phyloP scores from a whole-genome alignment of 1,284 basidiomycete species.

The Heterobasidion annosum region DNA sequence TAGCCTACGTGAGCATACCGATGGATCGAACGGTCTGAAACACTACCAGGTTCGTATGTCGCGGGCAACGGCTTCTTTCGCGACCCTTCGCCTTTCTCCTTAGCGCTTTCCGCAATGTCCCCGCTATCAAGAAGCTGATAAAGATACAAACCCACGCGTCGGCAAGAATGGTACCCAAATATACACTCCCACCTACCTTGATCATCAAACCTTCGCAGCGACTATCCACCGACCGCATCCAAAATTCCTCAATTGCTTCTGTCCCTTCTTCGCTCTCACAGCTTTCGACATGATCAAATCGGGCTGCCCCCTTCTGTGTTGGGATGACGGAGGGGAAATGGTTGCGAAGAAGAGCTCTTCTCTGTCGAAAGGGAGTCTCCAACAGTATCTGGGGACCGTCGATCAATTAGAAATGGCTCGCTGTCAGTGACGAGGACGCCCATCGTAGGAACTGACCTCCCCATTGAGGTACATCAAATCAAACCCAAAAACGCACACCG shows the following conservation, averaged over 20 bases:
- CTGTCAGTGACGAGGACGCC: background rate
- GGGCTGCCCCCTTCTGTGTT: constrained; percentile 42
- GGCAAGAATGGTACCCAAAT: background rate
- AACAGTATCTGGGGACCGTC: constrained; percentile 49
- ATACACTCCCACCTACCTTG: constrained; percentile 49
- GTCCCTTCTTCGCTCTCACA: constrained; percentile 63
- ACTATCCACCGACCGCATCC: constrained; percentile 71
- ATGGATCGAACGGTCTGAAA: background rate
- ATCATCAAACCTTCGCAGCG: constrained; percentile 93
- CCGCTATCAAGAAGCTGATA: constrained; percentile 51
- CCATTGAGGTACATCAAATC: constrained; percentile 88
- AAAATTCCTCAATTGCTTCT: constrained; percentile 69
- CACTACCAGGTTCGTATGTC: constrained; percentile 79
- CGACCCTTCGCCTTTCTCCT: constrained; percentile 23
- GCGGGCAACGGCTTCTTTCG: constrained; percentile 72
- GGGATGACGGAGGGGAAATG: constrained; percentile 48
- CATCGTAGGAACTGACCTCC: constrained; percentile 33
- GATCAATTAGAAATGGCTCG: background rate
- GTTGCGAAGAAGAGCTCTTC: constrained; percentile 56
- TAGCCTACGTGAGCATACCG: background rate
- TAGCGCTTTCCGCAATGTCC: constrained; percentile 27
- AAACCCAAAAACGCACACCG: constrained; percentile 84
- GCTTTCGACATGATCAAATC: constrained; percentile 71
- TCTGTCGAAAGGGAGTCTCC: constrained; percentile 61
- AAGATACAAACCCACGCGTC: background rate